Base-by-base conservation (phyloP, 2,329 filamentous ascomycete species). In the Ambrosiella cleistominuta region DNA sequence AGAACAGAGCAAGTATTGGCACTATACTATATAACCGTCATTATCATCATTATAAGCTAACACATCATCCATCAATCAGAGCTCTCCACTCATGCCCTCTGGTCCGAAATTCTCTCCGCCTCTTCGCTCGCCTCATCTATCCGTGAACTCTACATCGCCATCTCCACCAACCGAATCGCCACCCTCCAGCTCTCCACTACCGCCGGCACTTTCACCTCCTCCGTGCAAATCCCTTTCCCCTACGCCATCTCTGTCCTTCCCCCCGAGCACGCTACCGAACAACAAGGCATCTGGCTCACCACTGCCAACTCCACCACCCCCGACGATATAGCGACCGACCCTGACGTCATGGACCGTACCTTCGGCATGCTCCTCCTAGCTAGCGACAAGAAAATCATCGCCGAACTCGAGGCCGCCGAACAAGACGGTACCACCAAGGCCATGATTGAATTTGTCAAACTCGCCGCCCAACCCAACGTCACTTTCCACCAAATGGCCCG, bases 361-460 rank as follows among this genome's bases (percentile, higher is more conserved):
- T 95, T 94, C 65, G 87, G 86, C 0, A 73, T 98, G 1, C 75
- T 98, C 0, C 78, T 97, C 7, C 81, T 95, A 56, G 83, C 89
- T 61, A 88, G 94, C 64, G 86, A 91, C 65, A 82, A 82, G 64
- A 82, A 82, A 64, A 80, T 85, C 59, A 75, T 82, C 5, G 77
- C 87, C 1, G 83, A 87, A 61, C 81, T 97, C 8, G 80, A 95
- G 64, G 80, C 95, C 64, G 77, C 80, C 0, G 87, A 93, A 51
- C 78, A 82, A 7, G 86, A 88, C 49, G 83, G 86, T 6, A 80
- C 88, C 7, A 86, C 87, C 0, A 77, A 81, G 1, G 83, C 85
- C 6, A 82, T 98, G 67, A 80, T 90, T 2, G 87, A 90, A 68
- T 89, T 90, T 69, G 85, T 87, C 40, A 81, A 85, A 61, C 78